These are phyloP conservation scores for Sporothrix brasiliensis DNA, from an alignment of 2,329 filamentous ascomycete species.

Conservation along the genomic window DNA sequence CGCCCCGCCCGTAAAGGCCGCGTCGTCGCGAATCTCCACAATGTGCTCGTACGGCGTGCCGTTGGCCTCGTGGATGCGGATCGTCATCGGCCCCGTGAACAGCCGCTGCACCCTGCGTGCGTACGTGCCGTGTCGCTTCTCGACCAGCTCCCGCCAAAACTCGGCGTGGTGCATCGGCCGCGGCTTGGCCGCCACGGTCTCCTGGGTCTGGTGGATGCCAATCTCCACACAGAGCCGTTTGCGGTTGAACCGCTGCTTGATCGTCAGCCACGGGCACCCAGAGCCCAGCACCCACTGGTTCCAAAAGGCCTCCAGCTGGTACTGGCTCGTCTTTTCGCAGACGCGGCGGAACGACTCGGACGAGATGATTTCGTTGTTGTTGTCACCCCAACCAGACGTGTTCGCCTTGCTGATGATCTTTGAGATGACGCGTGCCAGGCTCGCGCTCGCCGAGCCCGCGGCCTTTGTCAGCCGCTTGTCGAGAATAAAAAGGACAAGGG, in stretches of 20 bases:
- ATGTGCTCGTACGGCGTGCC: constrained; percentile 98
- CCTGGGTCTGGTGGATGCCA: constrained; percentile 77
- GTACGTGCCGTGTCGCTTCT: constrained; percentile 70
- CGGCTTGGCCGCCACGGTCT: constrained; percentile 56
- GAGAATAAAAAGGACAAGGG: constrained; percentile 88
- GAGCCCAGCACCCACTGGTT: constrained; percentile 88
- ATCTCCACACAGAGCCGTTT: constrained; percentile 95
- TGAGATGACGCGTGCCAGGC: constrained; percentile 76
- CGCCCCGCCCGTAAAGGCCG: constrained; percentile 57
- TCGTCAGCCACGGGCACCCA: constrained; percentile 84
- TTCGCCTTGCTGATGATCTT: constrained; percentile 85
- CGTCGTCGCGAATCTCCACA: constrained; percentile 86
- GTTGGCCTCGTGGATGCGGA: constrained; percentile 96
- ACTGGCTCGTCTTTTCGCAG: constrained; percentile 86
- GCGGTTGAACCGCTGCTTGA: constrained; percentile 93
- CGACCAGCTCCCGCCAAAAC: constrained; percentile 84
- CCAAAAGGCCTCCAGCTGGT: constrained; percentile 81
- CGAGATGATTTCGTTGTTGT: constrained; percentile 72
- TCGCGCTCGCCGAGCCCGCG: constrained; percentile 73
- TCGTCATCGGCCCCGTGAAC: constrained; percentile 96
- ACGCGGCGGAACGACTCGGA: constrained; percentile 75
- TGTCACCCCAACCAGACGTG: constrained; percentile 44
- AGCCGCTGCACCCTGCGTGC: constrained; percentile 60
- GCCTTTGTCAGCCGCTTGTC: constrained; percentile 89
- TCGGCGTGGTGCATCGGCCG: constrained; percentile 67